These are phyloP conservation scores for Eucalyptus sideroxylon DNA, from an alignment of 345 rosid species.

Conservation along the genomic window DNA sequence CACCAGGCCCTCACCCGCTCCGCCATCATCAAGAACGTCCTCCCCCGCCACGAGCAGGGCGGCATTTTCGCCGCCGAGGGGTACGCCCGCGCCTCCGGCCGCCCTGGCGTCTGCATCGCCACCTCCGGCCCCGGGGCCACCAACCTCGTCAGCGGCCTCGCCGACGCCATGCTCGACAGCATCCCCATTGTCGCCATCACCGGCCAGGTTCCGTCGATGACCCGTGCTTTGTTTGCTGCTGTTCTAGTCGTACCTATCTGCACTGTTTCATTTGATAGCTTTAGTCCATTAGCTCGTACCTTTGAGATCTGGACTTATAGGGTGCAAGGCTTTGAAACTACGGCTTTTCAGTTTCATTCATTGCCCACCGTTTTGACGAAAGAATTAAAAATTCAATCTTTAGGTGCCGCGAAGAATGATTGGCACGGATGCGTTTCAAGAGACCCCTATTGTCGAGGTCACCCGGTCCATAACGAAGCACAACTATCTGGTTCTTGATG, in stretches of 20 bases:
- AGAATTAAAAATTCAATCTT: neutral
- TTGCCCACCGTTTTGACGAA: neutral
- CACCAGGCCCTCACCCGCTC: conserved; percentile 98
- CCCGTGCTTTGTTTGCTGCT: neutral
- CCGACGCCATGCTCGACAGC: conserved; percentile 83
- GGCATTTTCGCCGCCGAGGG: conserved; percentile 96
- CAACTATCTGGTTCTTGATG: conserved; percentile 81
- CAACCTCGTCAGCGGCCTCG: conserved; percentile 82
- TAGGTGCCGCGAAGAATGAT: conserved; percentile 93
- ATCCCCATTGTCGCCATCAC: conserved; percentile 88
- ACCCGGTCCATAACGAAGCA: conserved; percentile 88
- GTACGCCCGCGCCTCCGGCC: conserved; percentile 78
- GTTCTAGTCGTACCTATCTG: neutral
- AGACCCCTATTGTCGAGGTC: conserved; percentile 94
- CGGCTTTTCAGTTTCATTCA: neutral
- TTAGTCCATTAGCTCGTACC: neutral
- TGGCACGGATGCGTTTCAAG: conserved; percentile 91
- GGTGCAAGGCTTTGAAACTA: neutral
- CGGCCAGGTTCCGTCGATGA: conserved; percentile 44
- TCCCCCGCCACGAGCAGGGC: conserved; percentile 97
- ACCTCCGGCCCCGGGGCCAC: conserved; percentile 97
- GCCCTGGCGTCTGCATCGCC: conserved; percentile 88
- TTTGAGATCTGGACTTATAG: neutral
- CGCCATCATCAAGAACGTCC: conserved; percentile 55
- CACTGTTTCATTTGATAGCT: neutral